Evolutionary conservation across 768 basidiomycete genomes (phyloP), one percentile per base, ranked within the genome.

Genomic region (Rhodosporidiobolus odoratus): DNA sequence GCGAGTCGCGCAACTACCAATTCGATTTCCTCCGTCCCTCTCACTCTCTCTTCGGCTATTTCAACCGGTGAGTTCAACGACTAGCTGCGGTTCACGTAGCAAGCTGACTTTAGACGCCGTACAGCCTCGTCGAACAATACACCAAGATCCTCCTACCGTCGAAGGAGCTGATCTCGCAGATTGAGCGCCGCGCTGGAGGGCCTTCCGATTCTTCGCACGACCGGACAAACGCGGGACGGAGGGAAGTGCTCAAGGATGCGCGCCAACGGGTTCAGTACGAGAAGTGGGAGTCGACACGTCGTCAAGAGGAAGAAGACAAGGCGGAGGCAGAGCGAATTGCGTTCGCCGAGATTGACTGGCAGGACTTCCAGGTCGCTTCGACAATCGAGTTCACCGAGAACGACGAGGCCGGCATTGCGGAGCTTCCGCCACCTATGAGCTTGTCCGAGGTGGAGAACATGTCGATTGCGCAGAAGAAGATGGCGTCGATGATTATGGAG

Each of bases 401-500:
- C 13, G 96, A 99, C 78, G 87, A 91, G 65, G 87, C 87, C 48
- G 86, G 90, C n/a, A 75, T 78, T 52, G 76, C 81, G 17, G 94
- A 98, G 77, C 83, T 99, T 34, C 96, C 95, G 17, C 88, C 91
- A n/a, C 96, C 96, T 0, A 97, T 96, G 89, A 93, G 86, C 75
- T 86, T 96, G 25, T 88, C 91, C 76, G 92, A 96, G 78, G 88
- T 99, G 17, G 91, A 95, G 81, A 92, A 86, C 76, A 96, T 97
- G 92, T 93, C 92, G 4, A 82, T 98, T 37, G 90, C 92, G 4
- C 93, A 99, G 83, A 97, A 96, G 83, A 86, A 92, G 74, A 96
- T 96, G 94, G 91, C 93, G 3, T 89, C 92, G 4, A 92, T 95
- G 91, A 88, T 98, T 78, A 95, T 93, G 90, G 95, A 97, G 80